A percentile compares a stretch with the other conserved stretches of the same genome.
These are phyloP conservation scores for Kwoniella sp. DNA, from an alignment of 768 basidiomycete genomes.

Conservation along the genomic window DNA sequence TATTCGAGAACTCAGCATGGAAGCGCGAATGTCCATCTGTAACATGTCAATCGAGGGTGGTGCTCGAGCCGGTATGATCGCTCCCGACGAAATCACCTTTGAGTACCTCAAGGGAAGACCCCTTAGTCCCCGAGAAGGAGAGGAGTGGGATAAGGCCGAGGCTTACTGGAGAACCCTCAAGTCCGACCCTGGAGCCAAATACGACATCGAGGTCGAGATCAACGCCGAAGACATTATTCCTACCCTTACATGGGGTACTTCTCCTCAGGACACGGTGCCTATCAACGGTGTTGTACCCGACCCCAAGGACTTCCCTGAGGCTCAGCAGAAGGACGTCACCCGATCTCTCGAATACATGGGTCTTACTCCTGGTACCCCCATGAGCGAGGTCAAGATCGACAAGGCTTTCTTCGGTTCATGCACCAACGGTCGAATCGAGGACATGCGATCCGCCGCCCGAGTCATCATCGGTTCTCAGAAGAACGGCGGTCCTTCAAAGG, in stretches of 20 bases:
- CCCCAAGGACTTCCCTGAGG: constrained; percentile 67
- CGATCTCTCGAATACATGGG: constrained; percentile 86
- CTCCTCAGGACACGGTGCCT: constrained; percentile 81
- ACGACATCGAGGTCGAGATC: constrained; percentile 79
- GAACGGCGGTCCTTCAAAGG: constrained; percentile 64
- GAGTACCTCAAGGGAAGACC: constrained; percentile 79
- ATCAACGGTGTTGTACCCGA: constrained; percentile 81
- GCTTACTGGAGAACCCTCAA: constrained; percentile 81
- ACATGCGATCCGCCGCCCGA: constrained; percentile 80
- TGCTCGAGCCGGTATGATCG: constrained; percentile 89
- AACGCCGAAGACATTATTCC: constrained; percentile 82
- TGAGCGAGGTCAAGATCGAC: constrained; percentile 78
- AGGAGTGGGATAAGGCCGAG: constrained; percentile 80
- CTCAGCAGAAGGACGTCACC: constrained; percentile 69
- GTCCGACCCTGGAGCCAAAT: constrained; percentile 78
- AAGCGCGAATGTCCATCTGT: constrained; percentile 73
- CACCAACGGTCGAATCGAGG: constrained; percentile 92
- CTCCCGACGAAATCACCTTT: constrained; percentile 84
- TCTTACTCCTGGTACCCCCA: constrained; percentile 71
- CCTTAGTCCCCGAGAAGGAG: constrained; percentile 72
- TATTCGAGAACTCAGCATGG: constrained; percentile 81
- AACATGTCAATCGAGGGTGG: constrained; percentile 97
- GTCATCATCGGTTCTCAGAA: constrained; percentile 72
- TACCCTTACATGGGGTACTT: constrained; percentile 90
- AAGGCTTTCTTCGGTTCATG: constrained; percentile 94